Evolutionary conservation across 176 grass and related monocot species (phyloP).

Genomic region (Avena eriantha): DNA sequence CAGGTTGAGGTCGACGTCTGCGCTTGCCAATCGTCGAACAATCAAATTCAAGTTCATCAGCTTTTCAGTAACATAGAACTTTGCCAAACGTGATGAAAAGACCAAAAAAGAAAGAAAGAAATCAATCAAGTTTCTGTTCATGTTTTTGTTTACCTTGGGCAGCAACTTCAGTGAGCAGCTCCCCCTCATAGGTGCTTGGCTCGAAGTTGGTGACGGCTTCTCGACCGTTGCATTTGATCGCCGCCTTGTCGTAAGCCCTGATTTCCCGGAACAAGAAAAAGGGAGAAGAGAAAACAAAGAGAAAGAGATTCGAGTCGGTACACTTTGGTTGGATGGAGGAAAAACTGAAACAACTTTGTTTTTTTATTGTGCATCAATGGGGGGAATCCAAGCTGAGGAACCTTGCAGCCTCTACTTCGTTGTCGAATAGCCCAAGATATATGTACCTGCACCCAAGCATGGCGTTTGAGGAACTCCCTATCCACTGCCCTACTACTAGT

Average conservation of each 20-base stretch:
- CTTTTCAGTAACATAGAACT: neutral
- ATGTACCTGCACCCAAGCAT: slow-evolving; percentile 99
- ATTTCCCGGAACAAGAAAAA: slow-evolving; percentile 39
- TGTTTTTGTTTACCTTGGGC: slow-evolving; percentile 59
- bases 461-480: slow-evolving; percentile 74
- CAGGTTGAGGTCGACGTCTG: slow-evolving; percentile 88
- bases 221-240: slow-evolving; percentile 95
- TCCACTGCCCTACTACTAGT: slow-evolving; percentile 42
- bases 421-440: slow-evolving; percentile 99
- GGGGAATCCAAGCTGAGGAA: slow-evolving; percentile 72
- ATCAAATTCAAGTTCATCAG: slow-evolving; percentile 11
- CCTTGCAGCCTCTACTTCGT: slow-evolving; percentile 99
- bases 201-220: slow-evolving; percentile 98
- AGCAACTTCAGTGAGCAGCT: slow-evolving; percentile 58
- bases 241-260: slow-evolving; percentile 98
- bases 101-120: neutral
- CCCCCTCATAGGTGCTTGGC: slow-evolving; percentile 73
- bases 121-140: neutral
- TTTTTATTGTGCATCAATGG: slow-evolving; percentile 49
- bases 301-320: slow-evolving; percentile 70
- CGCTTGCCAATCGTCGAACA: slow-evolving; percentile 30
- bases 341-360: slow-evolving; percentile 29
- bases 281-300: slow-evolving; percentile 49
- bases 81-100: neutral
- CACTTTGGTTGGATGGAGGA: slow-evolving; percentile 37